Evolutionary conservation across 306 rosid genomes (phyloP), one percentile per base, ranked within the genome.

Genomic region (Glycine soja): DNA sequence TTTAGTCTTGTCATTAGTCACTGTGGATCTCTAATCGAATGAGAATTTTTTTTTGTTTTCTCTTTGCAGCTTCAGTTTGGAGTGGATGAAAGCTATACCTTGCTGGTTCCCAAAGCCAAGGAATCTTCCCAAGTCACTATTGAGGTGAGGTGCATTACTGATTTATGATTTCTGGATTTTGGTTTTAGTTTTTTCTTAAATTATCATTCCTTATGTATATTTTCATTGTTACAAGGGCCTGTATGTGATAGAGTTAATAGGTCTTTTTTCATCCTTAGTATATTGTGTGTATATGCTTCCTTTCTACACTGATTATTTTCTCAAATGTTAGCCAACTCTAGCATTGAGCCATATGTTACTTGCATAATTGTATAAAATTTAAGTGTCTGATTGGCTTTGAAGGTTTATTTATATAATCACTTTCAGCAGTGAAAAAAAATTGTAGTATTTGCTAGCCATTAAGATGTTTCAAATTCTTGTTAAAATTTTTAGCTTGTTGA

Each of bases 21-120:
- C 4, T 38, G 43, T 38, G 43, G 43, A 38, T n/a, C 4, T 54
- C 3, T 30, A 18, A 57, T 34, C 18, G 63, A 54, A 5, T 53
- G 13, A 11, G 40, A 10, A 12, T 9, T 61, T 10, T 19, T 3
- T 8, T 70, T 38, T 38, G 6, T 38, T 6, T 30, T 46, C 43
- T 32, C 52, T 45, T 24, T 85, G 72, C 89, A 96, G 99, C 97
- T 96, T 85, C 96, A 93, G 82, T 90, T 96, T 69, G 99, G 97
- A 16, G 94, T 88, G 52, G 99, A 96, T 74, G 99, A 96, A 86
- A 95, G 97, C 91, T 93, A 96, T 80, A 72, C 82, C 45, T 89
- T 96, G 89, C 16, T 75, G 56, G 88, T 93, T 77, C 75, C 88
- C 34, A 88, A 86, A 79, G 80, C 88, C 53, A 88, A 84, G 11